phyloP scores from a whole-genome alignment of 177 flowering plant species.

The Vitis hybrid region DNA sequence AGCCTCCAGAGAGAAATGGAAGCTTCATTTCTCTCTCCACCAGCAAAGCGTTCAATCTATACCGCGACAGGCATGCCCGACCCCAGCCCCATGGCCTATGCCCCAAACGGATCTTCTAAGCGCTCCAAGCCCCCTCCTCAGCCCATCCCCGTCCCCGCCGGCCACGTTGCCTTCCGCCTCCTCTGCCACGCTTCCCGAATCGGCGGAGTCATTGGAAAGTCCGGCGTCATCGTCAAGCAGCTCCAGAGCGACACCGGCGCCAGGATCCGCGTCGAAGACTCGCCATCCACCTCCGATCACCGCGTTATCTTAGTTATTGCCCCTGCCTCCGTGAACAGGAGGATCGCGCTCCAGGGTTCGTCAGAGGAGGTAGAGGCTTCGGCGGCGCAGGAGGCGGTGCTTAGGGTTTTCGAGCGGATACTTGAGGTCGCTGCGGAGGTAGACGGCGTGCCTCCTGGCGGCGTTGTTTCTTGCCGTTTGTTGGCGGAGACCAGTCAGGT shows the following conservation, averaged over 20 bases:
- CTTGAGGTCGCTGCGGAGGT: slow-evolving; percentile 54
- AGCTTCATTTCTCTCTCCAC: slow-evolving; percentile 22
- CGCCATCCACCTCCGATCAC: slow-evolving; percentile 31
- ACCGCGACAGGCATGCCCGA: slow-evolving; percentile 11
- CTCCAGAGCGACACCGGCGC: slow-evolving; percentile 48
- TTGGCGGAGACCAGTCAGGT: slow-evolving; percentile 41
- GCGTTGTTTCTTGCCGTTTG: slow-evolving; percentile 46
- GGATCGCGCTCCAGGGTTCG: slow-evolving; percentile 7
- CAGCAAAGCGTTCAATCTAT: slow-evolving; percentile 26
- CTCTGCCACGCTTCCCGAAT: slow-evolving; percentile 57
- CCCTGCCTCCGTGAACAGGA: slow-evolving; percentile 8
- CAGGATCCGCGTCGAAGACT: slow-evolving; percentile 53
- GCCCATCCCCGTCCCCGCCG: slow-evolving; percentile 33
- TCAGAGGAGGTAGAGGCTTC: slow-evolving; percentile 38
- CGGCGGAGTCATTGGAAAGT: slow-evolving; percentile 66
- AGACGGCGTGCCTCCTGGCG: slow-evolving; percentile 19
- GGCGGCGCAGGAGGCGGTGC: slow-evolving; percentile 55
- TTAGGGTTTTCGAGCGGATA: slow-evolving; percentile 63
- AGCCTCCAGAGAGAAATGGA: slow-evolving; percentile 13
- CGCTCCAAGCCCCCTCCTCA: slow-evolving; percentile 29
- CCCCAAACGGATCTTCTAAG: slow-evolving; percentile 27
- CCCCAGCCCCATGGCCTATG: slow-evolving; percentile 1
- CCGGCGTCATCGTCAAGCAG: slow-evolving; percentile 51
- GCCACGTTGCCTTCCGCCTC: slow-evolving; percentile 49
- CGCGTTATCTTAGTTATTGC: slow-evolving; percentile 41